These are phyloP conservation scores for Venturia asperata DNA, from an alignment of 2,329 filamentous ascomycete species.

Conservation along the genomic window DNA sequence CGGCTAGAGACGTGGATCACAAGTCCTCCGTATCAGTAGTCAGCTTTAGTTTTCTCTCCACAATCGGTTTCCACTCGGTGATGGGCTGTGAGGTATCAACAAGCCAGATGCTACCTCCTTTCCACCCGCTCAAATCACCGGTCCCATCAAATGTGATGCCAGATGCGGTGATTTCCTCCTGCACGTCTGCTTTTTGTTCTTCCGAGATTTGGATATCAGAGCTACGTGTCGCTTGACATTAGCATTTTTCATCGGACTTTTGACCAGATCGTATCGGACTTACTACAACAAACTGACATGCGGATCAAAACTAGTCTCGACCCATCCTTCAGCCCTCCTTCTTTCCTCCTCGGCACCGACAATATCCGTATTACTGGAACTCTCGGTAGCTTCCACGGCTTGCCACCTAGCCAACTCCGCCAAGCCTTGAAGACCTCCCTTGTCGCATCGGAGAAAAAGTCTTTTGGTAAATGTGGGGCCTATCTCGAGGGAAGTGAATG, in stretches of 20 bases:
- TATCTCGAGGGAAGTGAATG: not conserved
- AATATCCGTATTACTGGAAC: not conserved
- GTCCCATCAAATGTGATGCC: constrained; percentile 11
- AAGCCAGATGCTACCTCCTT: constrained; percentile 13
- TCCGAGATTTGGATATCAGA: not conserved
- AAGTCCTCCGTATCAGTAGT: not conserved
- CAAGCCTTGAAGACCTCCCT: constrained; percentile 3
- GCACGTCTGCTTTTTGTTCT: not conserved
- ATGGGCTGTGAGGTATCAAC: constrained; percentile 12
- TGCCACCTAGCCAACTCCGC: constrained; percentile 3
- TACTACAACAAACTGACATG: constrained; percentile 14
- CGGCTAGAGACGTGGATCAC: not conserved
- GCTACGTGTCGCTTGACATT: not conserved
- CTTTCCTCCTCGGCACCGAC: not conserved
- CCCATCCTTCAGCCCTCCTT: not conserved
- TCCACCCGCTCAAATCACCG: constrained; percentile 15
- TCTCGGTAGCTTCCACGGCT: not conserved
- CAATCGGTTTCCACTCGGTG: constrained; percentile 2
- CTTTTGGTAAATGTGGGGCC: constrained; percentile 8
- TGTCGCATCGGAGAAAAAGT: constrained; percentile 2
- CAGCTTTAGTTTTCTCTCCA: constrained; percentile 5
- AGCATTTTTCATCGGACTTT: not conserved
- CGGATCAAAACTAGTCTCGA: not conserved
- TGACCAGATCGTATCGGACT: not conserved
- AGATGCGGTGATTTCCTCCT: not conserved